Conservation (phyloP, 1,284 basidiomycete genomes). For the Trichosporon sp. region DNA sequence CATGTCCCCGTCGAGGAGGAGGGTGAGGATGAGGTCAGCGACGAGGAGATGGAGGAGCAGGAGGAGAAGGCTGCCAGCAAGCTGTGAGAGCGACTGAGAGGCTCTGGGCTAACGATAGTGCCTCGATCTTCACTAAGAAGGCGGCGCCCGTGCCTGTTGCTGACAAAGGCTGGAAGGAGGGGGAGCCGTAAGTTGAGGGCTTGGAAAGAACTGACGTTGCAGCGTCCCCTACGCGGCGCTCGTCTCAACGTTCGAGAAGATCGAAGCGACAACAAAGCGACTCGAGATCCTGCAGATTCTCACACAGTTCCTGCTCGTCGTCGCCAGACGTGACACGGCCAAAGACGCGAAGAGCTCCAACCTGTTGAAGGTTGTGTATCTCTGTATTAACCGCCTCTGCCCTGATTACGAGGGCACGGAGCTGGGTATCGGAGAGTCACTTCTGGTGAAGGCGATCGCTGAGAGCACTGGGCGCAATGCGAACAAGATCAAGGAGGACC, state of each 20-base stretch:
- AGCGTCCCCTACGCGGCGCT: slow-evolving; percentile 93
- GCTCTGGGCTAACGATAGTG: slow-evolving; percentile 53
- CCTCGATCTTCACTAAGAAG: slow-evolving; percentile 52
- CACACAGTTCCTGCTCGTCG: slow-evolving; percentile 80
- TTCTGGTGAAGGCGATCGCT: slow-evolving; percentile 91
- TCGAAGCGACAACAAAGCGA: slow-evolving; percentile 93
- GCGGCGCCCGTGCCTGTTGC: slow-evolving; percentile 68
- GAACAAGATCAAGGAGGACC: slow-evolving; percentile 79
- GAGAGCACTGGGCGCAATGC: slow-evolving; percentile 87
- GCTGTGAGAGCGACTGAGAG: slow-evolving; percentile 54
- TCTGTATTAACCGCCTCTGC: slow-evolving; percentile 92
- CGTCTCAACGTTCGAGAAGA: slow-evolving; percentile 79
- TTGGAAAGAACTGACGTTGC: slow-evolving; percentile 11
- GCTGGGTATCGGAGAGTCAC: slow-evolving; percentile 91
- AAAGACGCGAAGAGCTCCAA: slow-evolving; percentile 54
- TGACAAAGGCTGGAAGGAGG: slow-evolving; percentile 78
- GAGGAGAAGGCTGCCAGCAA: slow-evolving; percentile 61
- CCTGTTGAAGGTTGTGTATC: slow-evolving; percentile 83
- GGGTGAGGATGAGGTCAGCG: slow-evolving; percentile 46
- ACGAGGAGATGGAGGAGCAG: slow-evolving; percentile 53
- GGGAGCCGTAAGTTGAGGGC: slow-evolving; percentile 63
- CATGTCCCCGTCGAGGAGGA: slow-evolving; percentile 49
- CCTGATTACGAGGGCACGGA: slow-evolving; percentile 96
- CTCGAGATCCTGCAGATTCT: slow-evolving; percentile 87
- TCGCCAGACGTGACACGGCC: slow-evolving; percentile 62